Evolutionary conservation across 805 yeast genomes (phyloP).

Genomic region (Yarrowia sp.): DNA sequence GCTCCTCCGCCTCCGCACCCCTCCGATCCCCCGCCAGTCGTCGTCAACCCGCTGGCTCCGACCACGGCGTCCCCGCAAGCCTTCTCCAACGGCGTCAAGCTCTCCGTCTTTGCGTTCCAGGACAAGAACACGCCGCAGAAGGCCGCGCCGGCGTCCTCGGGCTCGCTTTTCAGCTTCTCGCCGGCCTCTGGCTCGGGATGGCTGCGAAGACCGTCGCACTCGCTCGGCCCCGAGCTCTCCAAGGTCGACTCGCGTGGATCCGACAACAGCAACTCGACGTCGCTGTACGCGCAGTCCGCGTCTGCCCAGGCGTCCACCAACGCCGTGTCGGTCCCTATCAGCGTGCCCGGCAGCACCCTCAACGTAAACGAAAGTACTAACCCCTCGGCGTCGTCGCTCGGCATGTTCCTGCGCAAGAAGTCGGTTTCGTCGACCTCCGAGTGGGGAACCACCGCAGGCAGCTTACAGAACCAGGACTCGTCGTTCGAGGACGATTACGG

Average conservation of each 20-base stretch:
- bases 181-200: conserved; percentile 14
- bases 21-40: conserved; percentile 37
- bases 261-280: background rate
- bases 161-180: background rate
- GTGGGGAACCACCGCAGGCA: background rate
- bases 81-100: conserved; percentile 32
- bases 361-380: background rate
- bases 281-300: background rate
- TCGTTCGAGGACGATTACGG: conserved; percentile 11
- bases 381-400: background rate
- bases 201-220: conserved; percentile 1
- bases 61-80: conserved; percentile 36
- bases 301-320: conserved; percentile 2
- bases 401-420: conserved; percentile 15
- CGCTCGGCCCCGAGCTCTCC: background rate
- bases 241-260: conserved; percentile 19
- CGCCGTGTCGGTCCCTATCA: conserved; percentile 14
- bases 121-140: background rate
- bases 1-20: conserved; percentile 44
- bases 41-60: conserved; percentile 41
- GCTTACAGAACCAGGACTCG: background rate
- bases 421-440: conserved; percentile 3
- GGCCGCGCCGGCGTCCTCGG: background rate
- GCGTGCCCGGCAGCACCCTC: background rate
- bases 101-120: conserved; percentile 10